Base-by-base conservation (phyloP, 176 grass and related monocot species). In the Rhipidocladum racemiflorum region DNA sequence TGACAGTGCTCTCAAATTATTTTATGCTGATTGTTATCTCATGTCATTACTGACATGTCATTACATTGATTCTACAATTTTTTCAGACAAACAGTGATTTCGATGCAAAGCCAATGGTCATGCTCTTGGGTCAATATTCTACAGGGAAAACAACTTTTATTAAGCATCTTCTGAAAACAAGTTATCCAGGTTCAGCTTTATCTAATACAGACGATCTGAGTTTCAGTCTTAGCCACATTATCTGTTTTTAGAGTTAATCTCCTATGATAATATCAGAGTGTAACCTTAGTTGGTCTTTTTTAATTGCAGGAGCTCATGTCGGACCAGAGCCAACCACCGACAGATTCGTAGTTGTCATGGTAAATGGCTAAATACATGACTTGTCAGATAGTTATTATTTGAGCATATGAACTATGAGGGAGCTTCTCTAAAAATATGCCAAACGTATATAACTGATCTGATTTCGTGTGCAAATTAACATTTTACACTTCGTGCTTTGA, bases 71-170 rank as follows among this genome's bases (percentile, higher is more conserved):
- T 85, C 25, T 53, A 53, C 50, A 53, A 20, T 73, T 70, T 72
- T 89, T 61, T 34, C 78, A 99, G 92, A 95, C 92, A 88, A 93
- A 86, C 53, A 99, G 96, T 75, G 96, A 99, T 93, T 99, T 99
- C 87, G 92, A 95, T 87, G 92, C 92, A 80, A 98, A 95, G 61
- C 96, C 96, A 66, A 95, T 98, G 96, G 92, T 98, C 84, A 98
- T 98, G 96, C 92, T 98, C 77, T 89, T 98, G 57, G 96, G 96
- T 56, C 96, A 98, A 85, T 98, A 98, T 87, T 98, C 96, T 79
- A 98, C 90, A 5, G 92, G 96, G 17, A 98, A 98, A 91, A 98
- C 90, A 39, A 98, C 92, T 66, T 98, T 98, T 71, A 98, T 98
- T 51, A 98, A 98, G 18, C 95, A 98, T 89, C 79, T 98, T 21